Percentiles rank a stretch among this genome's conserved stretches.
Evolutionary conservation across 257 asterid genomes (phyloP).

Genomic region (Verbascum thapsus): DNA sequence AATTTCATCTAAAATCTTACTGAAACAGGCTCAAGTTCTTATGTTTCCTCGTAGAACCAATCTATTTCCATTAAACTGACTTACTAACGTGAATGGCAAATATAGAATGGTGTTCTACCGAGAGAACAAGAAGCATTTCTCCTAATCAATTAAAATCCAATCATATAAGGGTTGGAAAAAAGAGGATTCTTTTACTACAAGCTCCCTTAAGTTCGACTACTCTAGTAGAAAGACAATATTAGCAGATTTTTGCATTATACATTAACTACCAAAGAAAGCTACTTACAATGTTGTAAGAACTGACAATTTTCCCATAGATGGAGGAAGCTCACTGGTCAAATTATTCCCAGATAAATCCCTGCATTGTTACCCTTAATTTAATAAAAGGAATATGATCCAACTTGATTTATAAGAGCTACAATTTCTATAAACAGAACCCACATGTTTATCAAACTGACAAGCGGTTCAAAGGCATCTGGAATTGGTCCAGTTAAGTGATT

Average conservation of each 20-base stretch:
- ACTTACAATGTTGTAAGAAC: slow-evolving; percentile 75
- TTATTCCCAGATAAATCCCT: slow-evolving; percentile 83
- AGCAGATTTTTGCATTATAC: neutral
- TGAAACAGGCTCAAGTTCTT: neutral
- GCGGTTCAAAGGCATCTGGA: slow-evolving; percentile 75
- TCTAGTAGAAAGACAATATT: neutral
- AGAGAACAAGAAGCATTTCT: neutral
- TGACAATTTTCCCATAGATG: slow-evolving; percentile 71
- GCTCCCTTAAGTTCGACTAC: neutral
- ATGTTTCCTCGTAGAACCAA: neutral
- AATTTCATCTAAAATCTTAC: neutral
- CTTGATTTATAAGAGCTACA: slow-evolving; percentile 6
- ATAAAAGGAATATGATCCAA: slow-evolving; percentile 13
- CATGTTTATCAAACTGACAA: slow-evolving; percentile 57
- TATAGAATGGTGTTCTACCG: neutral
- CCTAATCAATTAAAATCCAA: neutral
- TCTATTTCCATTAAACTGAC: neutral
- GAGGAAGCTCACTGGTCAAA: slow-evolving; percentile 72
- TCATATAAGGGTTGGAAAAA: neutral
- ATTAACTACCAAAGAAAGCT: slow-evolving; percentile 17
- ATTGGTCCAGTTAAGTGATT: slow-evolving; percentile 70
- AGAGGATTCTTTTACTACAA: neutral
- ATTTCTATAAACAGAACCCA: slow-evolving; percentile 31
- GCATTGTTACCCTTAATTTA: slow-evolving; percentile 27
- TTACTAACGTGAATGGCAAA: neutral